A percentile compares a stretch with the other conserved stretches of the same genome.
Conservation (phyloP, 2,329 filamentous ascomycete species). For the Pseudocercospora cruenta region DNA sequence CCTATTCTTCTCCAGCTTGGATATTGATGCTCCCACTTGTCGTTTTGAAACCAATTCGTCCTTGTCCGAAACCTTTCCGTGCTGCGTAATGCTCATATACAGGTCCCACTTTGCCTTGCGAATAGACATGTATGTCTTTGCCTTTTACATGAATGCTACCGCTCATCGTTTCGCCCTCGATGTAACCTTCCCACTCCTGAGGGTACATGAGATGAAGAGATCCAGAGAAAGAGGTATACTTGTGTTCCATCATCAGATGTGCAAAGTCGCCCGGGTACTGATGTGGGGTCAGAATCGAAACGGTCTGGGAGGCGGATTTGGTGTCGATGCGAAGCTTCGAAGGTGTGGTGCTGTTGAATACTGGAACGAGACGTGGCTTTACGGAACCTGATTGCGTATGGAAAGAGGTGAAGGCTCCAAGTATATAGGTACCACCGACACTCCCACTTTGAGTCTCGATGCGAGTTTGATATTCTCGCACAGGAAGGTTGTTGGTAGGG, state of each 20-base stretch:
- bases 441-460: slow-evolving; percentile 45
- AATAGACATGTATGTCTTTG: slow-evolving; percentile 40
- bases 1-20: slow-evolving; percentile 28
- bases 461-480: slow-evolving; percentile 47
- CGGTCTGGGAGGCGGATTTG: slow-evolving; percentile 39
- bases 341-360: slow-evolving; percentile 29
- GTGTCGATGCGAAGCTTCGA: slow-evolving; percentile 40
- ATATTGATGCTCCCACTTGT: slow-evolving; percentile 32
- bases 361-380: slow-evolving; percentile 44
- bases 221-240: slow-evolving; percentile 36
- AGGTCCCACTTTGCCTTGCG: slow-evolving; percentile 34
- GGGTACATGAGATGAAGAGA: slow-evolving; percentile 47
- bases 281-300: slow-evolving; percentile 42
- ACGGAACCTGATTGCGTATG: slow-evolving; percentile 44
- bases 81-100: slow-evolving; percentile 41
- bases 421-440: slow-evolving; percentile 46
- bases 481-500: slow-evolving; percentile 34
- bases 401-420: slow-evolving; percentile 44
- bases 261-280: slow-evolving; percentile 26
- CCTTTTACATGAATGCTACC: slow-evolving; percentile 46
- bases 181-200: slow-evolving; percentile 46
- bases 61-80: slow-evolving; percentile 44
- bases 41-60: slow-evolving; percentile 41
- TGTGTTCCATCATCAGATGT: slow-evolving; percentile 42
- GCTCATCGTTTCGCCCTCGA: slow-evolving; percentile 43